These are phyloP conservation scores for Stephanodiscus minutulus DNA, from an alignment of 108 stramenopile genomes.

Conservation along the genomic window DNA sequence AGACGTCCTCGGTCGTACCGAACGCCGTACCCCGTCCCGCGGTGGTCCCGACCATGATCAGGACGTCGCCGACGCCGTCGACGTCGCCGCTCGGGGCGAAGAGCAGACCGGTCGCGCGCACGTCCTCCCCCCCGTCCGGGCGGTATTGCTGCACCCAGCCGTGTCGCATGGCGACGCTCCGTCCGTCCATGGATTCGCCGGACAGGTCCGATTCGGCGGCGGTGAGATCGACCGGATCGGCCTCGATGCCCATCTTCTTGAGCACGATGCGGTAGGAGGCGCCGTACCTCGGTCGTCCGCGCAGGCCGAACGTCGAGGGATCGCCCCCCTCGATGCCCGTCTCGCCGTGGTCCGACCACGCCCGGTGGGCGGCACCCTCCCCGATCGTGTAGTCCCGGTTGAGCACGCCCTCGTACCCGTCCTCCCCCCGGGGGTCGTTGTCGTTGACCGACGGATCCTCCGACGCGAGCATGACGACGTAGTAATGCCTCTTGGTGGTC, in stretches of 20 bases:
- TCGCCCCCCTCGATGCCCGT: constrained; percentile 19
- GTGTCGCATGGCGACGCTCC: constrained; percentile 27
- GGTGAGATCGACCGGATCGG: constrained; percentile 8
- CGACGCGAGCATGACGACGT: constrained; percentile 34
- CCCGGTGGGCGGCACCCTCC: constrained; percentile 34
- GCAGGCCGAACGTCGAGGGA: constrained; percentile 29
- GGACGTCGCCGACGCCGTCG: constrained; percentile 22
- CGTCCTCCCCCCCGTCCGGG: constrained; percentile 44
- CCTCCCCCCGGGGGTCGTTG: constrained; percentile 34
- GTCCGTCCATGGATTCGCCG: constrained; percentile 18
- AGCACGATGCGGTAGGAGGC: constrained; percentile 34
- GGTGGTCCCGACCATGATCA: constrained; percentile 51
- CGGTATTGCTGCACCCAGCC: constrained; percentile 35
- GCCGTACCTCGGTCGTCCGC: constrained; percentile 41
- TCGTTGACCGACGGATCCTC: constrained; percentile 21
- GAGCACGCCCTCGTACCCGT: constrained; percentile 25
- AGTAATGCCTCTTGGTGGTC: constrained; percentile 41
- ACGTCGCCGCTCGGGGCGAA: constrained; percentile 34
- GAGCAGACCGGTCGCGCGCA: constrained; percentile 39
- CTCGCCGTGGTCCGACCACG: constrained; percentile 35
- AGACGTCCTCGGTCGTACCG: constrained; percentile 25
- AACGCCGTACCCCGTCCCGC: constrained; percentile 41
- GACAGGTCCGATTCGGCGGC: constrained; percentile 27
- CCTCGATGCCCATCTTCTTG: constrained; percentile 37
- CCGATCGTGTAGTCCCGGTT: constrained; percentile 39